Percentiles rank a stretch among this genome's conserved stretches.
Evolutionary conservation across 2,329 filamentous ascomycete species (phyloP).

Genomic region (Aschersonia sp.): DNA sequence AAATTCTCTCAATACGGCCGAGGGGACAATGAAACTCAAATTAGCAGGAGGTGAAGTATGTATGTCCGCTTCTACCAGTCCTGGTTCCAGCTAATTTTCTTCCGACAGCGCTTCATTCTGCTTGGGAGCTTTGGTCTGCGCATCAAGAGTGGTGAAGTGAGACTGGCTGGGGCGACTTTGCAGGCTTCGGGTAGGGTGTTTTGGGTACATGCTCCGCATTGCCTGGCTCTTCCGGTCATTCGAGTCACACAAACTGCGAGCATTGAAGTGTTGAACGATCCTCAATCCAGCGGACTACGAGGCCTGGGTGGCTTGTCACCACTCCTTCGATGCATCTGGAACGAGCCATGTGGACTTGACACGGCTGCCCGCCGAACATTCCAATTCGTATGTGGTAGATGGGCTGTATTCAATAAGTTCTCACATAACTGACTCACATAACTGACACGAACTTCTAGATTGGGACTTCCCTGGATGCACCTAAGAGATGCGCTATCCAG

Average conservation of each 20-base stretch:
- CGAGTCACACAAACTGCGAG: constrained; percentile 32
- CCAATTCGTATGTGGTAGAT: constrained; percentile 28
- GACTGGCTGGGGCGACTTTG: constrained; percentile 50
- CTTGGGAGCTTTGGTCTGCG: constrained; percentile 55
- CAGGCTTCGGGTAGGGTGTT: constrained; percentile 27
- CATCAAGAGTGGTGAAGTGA: constrained; percentile 46
- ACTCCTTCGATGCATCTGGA: constrained; percentile 53
- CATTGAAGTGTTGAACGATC: constrained; percentile 42
- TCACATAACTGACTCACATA: background rate
- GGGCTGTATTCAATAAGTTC: no score
- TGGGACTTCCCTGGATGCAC: constrained; percentile 35
- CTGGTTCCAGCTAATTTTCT: constrained; percentile 9
- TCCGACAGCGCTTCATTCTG: constrained; percentile 40
- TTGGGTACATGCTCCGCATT: constrained; percentile 52
- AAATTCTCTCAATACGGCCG: constrained; percentile 24
- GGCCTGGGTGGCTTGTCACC: constrained; percentile 47
- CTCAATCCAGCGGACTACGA: constrained; percentile 31
- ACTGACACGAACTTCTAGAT: constrained; percentile 22
- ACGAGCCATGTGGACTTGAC: constrained; percentile 17
- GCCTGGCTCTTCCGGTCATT: constrained; percentile 55
- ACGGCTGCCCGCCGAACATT: constrained; percentile 21
- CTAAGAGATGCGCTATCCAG: constrained; percentile 33
- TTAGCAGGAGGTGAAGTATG: constrained; percentile 35
- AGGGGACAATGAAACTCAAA: constrained; percentile 25
- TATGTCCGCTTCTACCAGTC: constrained; percentile 2